Evolutionary conservation across 306 rosid genomes (phyloP).

Genomic region (Prunus armeniaca): DNA sequence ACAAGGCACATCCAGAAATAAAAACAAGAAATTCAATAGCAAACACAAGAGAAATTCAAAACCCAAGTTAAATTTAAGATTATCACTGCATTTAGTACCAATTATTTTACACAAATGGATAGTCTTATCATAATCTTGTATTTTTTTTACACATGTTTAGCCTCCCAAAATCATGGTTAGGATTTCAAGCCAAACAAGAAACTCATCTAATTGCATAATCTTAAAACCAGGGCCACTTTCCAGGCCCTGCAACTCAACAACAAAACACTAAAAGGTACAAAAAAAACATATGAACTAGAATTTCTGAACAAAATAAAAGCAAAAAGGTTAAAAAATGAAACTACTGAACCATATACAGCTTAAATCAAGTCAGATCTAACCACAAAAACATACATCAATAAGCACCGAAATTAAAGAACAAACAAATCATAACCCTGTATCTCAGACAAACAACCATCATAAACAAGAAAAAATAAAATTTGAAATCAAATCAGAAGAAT

Average conservation of each 20-base stretch:
- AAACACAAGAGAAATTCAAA: conserved; percentile 7
- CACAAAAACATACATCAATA: too few species aligned
- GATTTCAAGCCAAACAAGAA: too few species aligned
- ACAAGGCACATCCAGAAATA: conserved; percentile 2
- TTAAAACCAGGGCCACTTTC: neutral
- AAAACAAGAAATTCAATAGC: neutral
- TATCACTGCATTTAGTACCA: conserved; percentile 17
- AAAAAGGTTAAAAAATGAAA: conserved; percentile 33
- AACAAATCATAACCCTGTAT: too few species aligned
- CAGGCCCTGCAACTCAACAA: conserved; percentile 9
- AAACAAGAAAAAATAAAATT: too few species aligned
- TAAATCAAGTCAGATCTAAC: too few species aligned
- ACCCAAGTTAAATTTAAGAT: conserved; percentile 1
- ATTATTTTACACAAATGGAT: neutral
- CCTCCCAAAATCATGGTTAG: neutral
- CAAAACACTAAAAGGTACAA: neutral
- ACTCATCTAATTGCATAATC: neutral
- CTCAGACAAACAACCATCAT: too few species aligned
- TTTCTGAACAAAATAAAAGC: neutral
- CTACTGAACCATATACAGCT: conserved; percentile 36
- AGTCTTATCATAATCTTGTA: neutral
- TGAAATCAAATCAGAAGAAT: too few species aligned
- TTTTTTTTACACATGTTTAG: neutral
- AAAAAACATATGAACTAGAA: neutral
- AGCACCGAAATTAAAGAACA: too few species aligned